These are phyloP conservation scores for Boletus barrowsii DNA, from an alignment of 768 basidiomycete species.

Conservation along the genomic window DNA sequence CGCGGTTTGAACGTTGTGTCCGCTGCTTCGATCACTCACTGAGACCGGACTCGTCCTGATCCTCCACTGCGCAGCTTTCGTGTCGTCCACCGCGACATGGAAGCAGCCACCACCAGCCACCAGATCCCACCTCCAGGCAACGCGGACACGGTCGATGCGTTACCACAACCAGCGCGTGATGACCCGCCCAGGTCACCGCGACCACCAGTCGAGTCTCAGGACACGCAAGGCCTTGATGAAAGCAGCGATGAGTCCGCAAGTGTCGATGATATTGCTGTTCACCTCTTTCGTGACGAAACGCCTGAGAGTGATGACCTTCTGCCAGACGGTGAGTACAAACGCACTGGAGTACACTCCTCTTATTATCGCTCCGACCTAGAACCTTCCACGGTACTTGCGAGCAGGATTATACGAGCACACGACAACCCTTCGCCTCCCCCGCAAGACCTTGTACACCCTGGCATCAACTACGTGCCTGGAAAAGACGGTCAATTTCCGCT, in stretches of 20 bases:
- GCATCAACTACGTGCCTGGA: constrained; percentile 14
- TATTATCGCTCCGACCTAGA: constrained; percentile 37
- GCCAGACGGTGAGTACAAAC: constrained; percentile 42
- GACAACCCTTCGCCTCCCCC: constrained; percentile 77
- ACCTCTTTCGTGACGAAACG: constrained; percentile 41
- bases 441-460: constrained; percentile 16
- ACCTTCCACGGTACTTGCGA: constrained; percentile 65
- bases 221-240: constrained; percentile 17
- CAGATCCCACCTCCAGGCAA: constrained; percentile 31
- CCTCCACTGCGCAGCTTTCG: neutral
- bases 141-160: constrained; percentile 42
- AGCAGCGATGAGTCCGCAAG: constrained; percentile 34
- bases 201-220: constrained; percentile 13
- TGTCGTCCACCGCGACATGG: constrained; percentile 15
- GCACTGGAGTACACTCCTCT: constrained; percentile 2
- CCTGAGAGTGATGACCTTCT: constrained; percentile 44
- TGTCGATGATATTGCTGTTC: constrained; percentile 20
- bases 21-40: constrained; percentile 16
- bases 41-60: neutral
- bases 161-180: constrained; percentile 46
- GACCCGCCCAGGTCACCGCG: constrained; percentile 43
- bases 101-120: constrained; percentile 17
- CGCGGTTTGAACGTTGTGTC: constrained; percentile 28
- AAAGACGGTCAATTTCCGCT: constrained; percentile 17
- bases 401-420: constrained; percentile 62